Base-by-base conservation (phyloP, 345 rosid genomes). In the Lepidium africanum region DNA sequence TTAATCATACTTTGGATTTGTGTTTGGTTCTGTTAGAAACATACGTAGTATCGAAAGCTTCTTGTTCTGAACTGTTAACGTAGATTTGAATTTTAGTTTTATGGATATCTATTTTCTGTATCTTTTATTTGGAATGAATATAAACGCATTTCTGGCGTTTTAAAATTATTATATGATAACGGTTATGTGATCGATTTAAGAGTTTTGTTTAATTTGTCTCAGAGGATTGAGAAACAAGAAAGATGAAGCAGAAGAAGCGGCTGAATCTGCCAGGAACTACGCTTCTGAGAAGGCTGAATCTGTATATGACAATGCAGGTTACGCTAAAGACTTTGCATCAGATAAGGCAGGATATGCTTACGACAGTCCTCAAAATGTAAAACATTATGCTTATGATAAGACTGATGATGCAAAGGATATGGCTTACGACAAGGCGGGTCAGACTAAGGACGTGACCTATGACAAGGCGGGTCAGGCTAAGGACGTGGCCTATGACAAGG, bases 361-460 rank as follows among this genome's bases (percentile, higher is more conserved):
- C 57, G 80, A 67, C 10, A 42, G 66, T 41, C 51, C 64, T 10
- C 33, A 23, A 3, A 25, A 70, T 13, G 79, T 74, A 15, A 46
- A 58, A 43, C 67, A 60, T 12, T 58, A 40, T 60, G 75, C 74
- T 42, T 70, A 76, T 12, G 63, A 79, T 10, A 83, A 76, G 60
- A 72, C 78, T 5, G 72, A 71, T n/a, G 68, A 77, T 32, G 83
- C 70, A 3, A 70, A 71, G 14, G 64, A 73, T 14, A 56, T 75
- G 51, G 78, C 77, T 39, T 69, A 74, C 6, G 43, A 75, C 7
- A 75, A 77, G 61, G 69, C 23, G 23, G 23, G 23, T 21, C 23
- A 21, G 23, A 2, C 23, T 21, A 21, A 21, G 23, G 23, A 21
- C 23, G 23, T 21, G 23, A 2, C 23, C 2, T 21, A 21, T 21